These are phyloP conservation scores for Metschnikowia dekortorum DNA, from an alignment of 805 yeast species.

Conservation along the genomic window DNA sequence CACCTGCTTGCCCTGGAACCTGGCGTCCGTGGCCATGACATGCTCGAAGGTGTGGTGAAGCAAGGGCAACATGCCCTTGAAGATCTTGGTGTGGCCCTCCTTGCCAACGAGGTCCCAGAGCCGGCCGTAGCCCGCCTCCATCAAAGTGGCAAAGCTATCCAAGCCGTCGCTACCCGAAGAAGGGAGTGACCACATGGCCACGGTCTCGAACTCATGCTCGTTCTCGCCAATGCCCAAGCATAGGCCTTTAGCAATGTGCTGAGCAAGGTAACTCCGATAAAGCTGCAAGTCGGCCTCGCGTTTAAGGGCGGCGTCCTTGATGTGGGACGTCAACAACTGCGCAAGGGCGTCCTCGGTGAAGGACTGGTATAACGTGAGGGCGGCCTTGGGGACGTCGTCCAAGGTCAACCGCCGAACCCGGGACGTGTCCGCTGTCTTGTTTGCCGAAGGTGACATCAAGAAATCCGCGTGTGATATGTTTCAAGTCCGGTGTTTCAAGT, in stretches of 20 bases:
- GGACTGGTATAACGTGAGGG: conserved; percentile 32
- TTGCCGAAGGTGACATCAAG: not conserved
- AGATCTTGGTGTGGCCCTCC: conserved; percentile 46
- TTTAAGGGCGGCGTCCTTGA: conserved; percentile 6
- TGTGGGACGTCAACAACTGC: conserved; percentile 15
- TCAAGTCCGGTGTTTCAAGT: too few relatives aligned
- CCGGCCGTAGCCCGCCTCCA: conserved; percentile 50
- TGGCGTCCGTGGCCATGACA: conserved; percentile 38
- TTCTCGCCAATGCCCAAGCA: conserved; percentile 48
- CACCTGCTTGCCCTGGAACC: conserved; percentile 32
- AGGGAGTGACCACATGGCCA: conserved; percentile 52
- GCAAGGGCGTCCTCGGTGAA: conserved; percentile 35
- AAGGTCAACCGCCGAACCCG: conserved; percentile 11
- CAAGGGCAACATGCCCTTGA: conserved; percentile 47
- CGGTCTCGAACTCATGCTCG: conserved; percentile 44
- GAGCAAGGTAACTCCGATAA: conserved; percentile 48
- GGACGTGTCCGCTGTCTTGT: not conserved
- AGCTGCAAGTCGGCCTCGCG: conserved; percentile 20
- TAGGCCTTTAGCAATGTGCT: conserved; percentile 48
- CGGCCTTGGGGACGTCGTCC: conserved; percentile 31
- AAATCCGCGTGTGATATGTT: not conserved
- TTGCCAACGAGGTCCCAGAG: conserved; percentile 47
- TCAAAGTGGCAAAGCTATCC: conserved; percentile 44
- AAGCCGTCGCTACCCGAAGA: conserved; percentile 36
- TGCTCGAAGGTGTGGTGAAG: conserved; percentile 45